Percentiles rank a stretch among this genome's conserved stretches.
Conservation (phyloP, 495 filamentous ascomycete species). For the Hypoxylon fragiforme region DNA sequence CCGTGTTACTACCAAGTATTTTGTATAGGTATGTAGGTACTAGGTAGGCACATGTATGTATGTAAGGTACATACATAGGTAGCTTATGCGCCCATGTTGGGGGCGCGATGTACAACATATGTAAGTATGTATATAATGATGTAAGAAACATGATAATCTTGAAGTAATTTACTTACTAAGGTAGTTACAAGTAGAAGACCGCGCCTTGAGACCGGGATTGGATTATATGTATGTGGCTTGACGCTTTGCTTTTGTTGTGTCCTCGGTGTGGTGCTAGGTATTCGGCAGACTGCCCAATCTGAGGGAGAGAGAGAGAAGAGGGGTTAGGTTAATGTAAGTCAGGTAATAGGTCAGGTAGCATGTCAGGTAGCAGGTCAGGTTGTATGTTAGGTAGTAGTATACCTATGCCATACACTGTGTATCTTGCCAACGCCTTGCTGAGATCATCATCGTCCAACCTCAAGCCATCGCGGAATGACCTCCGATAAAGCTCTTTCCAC, state of each 20-base stretch:
- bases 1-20: no score
- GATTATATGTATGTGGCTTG: constrained; percentile 17
- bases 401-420: constrained; percentile 13
- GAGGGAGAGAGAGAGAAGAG: constrained; percentile 7
- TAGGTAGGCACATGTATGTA: not conserved
- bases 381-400: constrained; percentile 4
- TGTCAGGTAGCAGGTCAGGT: no score
- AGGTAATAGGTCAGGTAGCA: no score
- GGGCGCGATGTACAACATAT: no score
- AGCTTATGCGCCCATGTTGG: no score
- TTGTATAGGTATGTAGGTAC: not conserved
- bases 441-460: constrained; percentile 15
- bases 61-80: no score
- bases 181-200: no score
- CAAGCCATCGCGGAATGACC: constrained; percentile 7
- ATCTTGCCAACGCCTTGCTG: constrained; percentile 25
- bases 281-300: not conserved
- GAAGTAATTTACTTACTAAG: no score
- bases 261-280: constrained; percentile 15
- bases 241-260: constrained; percentile 15
- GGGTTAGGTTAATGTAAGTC: constrained; percentile 7
- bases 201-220: no score
- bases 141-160: no score
- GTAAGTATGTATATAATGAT: not conserved
- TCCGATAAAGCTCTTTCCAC: not conserved